Conservation (phyloP, 805 yeast genomes). For the Metschnikowia orientalis region DNA sequence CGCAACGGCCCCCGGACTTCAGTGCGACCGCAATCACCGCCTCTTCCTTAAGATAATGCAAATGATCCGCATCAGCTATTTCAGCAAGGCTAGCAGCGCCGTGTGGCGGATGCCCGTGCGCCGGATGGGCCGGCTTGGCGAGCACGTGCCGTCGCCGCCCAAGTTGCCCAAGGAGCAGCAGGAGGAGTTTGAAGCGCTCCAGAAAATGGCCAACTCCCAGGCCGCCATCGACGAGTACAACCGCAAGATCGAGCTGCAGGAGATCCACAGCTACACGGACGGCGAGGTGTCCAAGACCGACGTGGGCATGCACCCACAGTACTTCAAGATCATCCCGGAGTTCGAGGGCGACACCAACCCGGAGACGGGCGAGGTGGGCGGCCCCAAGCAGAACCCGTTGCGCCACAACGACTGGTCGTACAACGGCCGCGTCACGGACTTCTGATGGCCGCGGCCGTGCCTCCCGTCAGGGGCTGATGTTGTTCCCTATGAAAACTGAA, state of each 20-base stretch:
- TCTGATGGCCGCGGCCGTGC: no score
- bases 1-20: no score
- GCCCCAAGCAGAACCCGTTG: conserved; percentile 96
- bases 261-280: conserved; percentile 8
- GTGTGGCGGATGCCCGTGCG: no score
- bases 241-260: conserved; percentile 32
- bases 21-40: no score
- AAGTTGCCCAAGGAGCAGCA: conserved; percentile 75
- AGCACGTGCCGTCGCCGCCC: conserved; percentile 51
- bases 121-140: conserved; percentile 25
- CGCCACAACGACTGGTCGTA: conserved; percentile 84
- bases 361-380: conserved; percentile 90
- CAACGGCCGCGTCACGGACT: conserved; percentile 95
- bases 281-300: conserved; percentile 33
- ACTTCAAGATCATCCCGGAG: conserved; percentile 79
- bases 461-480: no score
- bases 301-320: conserved; percentile 67
- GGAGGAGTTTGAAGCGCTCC: conserved; percentile 86
- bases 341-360: conserved; percentile 95
- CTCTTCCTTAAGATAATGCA: no score
- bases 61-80: no score
- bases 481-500: no score
- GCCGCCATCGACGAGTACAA: conserved; percentile 75
- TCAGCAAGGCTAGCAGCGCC: no score
- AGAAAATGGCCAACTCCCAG: conserved; percentile 74